These are phyloP conservation scores for Agarophyton chilense DNA, from an alignment of 23 red algal genomes.

Conservation along the genomic window DNA sequence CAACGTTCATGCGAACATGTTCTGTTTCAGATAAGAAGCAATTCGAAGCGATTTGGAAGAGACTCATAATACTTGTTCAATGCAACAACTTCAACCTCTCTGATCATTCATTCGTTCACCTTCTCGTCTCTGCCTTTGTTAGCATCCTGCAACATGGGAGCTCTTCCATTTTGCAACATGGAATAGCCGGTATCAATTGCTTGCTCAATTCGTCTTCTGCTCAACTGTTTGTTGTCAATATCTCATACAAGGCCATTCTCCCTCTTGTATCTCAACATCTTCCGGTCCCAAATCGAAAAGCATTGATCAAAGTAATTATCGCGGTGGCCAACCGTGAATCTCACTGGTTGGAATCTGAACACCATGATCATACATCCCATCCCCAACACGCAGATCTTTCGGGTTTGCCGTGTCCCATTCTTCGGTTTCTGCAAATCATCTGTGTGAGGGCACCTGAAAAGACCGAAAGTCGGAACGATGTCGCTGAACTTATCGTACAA, in stretches of 20 bases:
- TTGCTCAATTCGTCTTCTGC: not conserved
- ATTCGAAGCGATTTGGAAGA: not conserved
- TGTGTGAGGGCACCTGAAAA: conserved; percentile 30
- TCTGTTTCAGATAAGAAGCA: not conserved
- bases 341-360: not conserved
- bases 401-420: not conserved
- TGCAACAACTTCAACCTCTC: not conserved
- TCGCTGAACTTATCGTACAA: not conserved
- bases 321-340: not conserved
- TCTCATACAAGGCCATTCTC: not conserved
- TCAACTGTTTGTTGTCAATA: not conserved
- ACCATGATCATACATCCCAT: not conserved
- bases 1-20: not conserved
- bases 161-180: not conserved
- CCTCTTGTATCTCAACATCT: conserved; percentile 3
- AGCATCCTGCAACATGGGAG: not conserved
- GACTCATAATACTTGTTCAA: not conserved
- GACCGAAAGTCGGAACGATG: conserved; percentile 4
- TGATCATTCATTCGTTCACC: not conserved
- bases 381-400: not conserved
- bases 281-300: not conserved
- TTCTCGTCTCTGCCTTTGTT: not conserved
- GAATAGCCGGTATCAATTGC: not conserved
- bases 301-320: not conserved
- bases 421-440: conserved; percentile 30